A percentile compares a stretch with the other conserved stretches of the same genome.
phyloP scores from a whole-genome alignment of 2,329 filamentous ascomycete species.

The Fusarium buxicola region DNA sequence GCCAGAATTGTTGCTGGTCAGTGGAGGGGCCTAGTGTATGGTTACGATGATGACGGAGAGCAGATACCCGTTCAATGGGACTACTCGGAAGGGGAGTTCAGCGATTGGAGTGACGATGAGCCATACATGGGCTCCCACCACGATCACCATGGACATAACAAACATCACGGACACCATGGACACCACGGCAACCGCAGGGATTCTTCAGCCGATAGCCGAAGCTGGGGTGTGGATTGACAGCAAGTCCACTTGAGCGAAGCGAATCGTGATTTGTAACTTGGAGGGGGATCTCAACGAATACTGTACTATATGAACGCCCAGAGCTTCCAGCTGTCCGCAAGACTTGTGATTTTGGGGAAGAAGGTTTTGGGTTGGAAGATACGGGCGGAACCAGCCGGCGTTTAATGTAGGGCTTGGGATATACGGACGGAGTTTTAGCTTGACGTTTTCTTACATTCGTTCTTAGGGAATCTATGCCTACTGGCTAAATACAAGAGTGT shows the following conservation, averaged over 20 bases:
- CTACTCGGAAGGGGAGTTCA: slow-evolving; percentile 67
- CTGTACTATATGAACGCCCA: not conserved
- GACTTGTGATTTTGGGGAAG: slow-evolving; percentile 12
- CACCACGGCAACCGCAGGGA: slow-evolving; percentile 24
- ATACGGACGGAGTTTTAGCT: slow-evolving; percentile 29
- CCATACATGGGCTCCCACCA: slow-evolving; percentile 27
- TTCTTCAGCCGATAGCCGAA: slow-evolving; percentile 43
- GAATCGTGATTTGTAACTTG: slow-evolving; percentile 6
- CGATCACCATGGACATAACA: slow-evolving; percentile 21
- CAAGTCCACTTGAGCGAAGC: not conserved
- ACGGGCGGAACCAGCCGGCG: slow-evolving; percentile 20
- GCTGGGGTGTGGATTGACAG: slow-evolving; percentile 42
- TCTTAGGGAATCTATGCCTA: slow-evolving; percentile 11
- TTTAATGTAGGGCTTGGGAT: slow-evolving; percentile 27
- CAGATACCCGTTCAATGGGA: slow-evolving; percentile 71
- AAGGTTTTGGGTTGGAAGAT: slow-evolving; percentile 28
- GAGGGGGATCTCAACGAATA: slow-evolving; percentile 2
- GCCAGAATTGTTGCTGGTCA: slow-evolving; percentile 76
- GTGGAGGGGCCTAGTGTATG: slow-evolving; percentile 70
- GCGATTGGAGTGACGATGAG: slow-evolving; percentile 69
- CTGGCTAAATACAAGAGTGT: not conserved
- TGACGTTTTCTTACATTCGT: slow-evolving; percentile 4
- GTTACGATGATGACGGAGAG: slow-evolving; percentile 64
- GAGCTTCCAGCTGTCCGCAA: not conserved
- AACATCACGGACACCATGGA: slow-evolving; percentile 17